phyloP scores from a whole-genome alignment of 495 filamentous ascomycete genomes.

The Podospora appendiculata region DNA sequence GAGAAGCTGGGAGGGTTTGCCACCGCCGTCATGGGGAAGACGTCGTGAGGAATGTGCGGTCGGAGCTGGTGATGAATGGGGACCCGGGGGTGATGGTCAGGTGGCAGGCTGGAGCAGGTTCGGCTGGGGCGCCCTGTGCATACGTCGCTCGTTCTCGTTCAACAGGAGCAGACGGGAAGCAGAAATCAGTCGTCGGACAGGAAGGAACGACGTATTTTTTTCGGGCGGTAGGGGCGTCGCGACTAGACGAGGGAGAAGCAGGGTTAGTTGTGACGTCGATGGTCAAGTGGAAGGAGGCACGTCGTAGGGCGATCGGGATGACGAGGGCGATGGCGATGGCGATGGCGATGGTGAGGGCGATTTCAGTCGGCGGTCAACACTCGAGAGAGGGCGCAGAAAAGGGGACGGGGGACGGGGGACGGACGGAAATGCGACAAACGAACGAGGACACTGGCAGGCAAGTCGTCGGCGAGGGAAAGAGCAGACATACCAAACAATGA shows the following conservation, averaged over 20 bases:
- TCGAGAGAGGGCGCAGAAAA: background rate
- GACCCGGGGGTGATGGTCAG: slow-evolving; percentile 29
- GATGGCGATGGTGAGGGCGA: too few relatives aligned
- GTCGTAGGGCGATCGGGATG: background rate
- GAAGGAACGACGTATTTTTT: background rate
- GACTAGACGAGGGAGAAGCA: background rate
- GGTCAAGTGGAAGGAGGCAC: background rate
- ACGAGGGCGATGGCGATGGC: background rate
- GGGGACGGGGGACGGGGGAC: background rate
- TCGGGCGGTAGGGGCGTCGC: background rate
- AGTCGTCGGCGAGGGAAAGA: background rate
- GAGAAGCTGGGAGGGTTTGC: slow-evolving; percentile 87
- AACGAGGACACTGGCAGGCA: background rate
- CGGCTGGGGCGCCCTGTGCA: slow-evolving; percentile 3
- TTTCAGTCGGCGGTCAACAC: background rate
- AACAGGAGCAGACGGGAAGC: background rate
- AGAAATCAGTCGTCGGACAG: background rate
- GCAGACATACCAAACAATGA: slow-evolving; percentile 5
- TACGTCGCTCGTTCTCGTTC: slow-evolving; percentile 5
- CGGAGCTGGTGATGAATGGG: slow-evolving; percentile 17
- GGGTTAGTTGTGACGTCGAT: background rate
- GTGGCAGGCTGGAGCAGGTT: slow-evolving; percentile 9
- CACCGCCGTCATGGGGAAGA: slow-evolving; percentile 83
- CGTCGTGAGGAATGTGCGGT: slow-evolving; percentile 6
- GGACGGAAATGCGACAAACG: background rate